A percentile compares a stretch with the other conserved stretches of the same genome.
phyloP scores from a whole-genome alignment of 495 filamentous ascomycete genomes.

The Aspergillus heteromorphus region DNA sequence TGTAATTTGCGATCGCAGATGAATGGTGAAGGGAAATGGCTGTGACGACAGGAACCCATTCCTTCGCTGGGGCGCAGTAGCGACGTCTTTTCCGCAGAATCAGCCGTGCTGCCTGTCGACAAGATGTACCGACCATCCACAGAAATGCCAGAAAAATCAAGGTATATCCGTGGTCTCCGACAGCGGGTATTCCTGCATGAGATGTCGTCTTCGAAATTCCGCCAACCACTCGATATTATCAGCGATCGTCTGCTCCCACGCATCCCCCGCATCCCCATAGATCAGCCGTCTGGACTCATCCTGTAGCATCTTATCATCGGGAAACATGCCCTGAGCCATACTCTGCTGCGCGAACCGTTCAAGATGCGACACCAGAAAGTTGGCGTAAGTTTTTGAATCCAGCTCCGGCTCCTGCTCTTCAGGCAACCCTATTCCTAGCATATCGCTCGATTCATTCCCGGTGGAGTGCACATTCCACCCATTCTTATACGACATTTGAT shows the following conservation, averaged over 20 bases:
- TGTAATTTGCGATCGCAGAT: too few species aligned
- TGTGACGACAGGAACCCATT: too few species aligned
- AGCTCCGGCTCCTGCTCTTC: background rate
- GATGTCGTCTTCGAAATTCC: constrained; percentile 41
- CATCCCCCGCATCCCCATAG: constrained; percentile 55
- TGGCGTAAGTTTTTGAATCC: constrained; percentile 10
- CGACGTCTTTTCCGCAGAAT: too few species aligned
- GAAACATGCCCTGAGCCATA: constrained; percentile 15
- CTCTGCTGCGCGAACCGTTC: constrained; percentile 17
- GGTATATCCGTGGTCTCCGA: too few species aligned
- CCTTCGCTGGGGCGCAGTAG: too few species aligned
- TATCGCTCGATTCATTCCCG: background rate
- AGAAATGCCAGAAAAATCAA: too few species aligned
- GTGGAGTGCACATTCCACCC: background rate
- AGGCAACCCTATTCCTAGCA: background rate
- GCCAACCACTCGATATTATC: constrained; percentile 55
- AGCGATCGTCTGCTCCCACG: constrained; percentile 60
- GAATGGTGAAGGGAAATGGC: too few species aligned
- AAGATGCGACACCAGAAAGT: constrained; percentile 18
- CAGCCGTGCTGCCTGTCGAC: too few species aligned
- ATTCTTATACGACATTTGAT: constrained; percentile 3
- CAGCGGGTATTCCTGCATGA: too few species aligned
- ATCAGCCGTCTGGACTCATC: constrained; percentile 50
- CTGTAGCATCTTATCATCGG: constrained; percentile 28
- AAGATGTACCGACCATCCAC: too few species aligned